phyloP scores from a whole-genome alignment of 73 alveolate genomes.

The Uronychia binucleata region DNA sequence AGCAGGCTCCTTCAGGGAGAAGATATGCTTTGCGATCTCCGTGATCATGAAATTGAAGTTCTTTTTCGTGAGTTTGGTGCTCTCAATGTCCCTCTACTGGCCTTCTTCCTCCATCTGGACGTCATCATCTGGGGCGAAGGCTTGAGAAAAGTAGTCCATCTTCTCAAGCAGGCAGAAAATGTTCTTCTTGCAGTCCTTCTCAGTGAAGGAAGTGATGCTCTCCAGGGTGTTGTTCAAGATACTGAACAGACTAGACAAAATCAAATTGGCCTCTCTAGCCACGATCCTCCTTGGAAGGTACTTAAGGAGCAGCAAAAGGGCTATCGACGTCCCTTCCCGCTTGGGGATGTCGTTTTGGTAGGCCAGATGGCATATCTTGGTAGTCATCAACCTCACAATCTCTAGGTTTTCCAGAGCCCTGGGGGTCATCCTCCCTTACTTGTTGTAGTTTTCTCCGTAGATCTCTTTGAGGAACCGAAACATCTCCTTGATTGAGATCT shows the following conservation, averaged over 20 bases:
- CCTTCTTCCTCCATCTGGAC: not conserved
- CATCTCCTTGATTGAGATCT: constrained; percentile 39
- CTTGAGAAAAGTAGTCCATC: constrained; percentile 1
- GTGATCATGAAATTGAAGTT: not conserved
- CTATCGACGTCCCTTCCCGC: constrained; percentile 38
- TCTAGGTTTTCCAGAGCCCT: constrained; percentile 23
- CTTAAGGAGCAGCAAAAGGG: constrained; percentile 31
- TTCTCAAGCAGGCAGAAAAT: constrained; percentile 13
- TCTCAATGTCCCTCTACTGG: not conserved
- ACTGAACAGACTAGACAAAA: constrained; percentile 20
- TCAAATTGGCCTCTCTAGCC: not conserved
- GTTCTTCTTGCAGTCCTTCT: constrained; percentile 33
- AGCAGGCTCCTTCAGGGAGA: not conserved
- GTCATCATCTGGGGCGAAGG: constrained; percentile 3
- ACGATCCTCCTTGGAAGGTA: constrained; percentile 29
- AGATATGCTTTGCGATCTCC: not conserved
- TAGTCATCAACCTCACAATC: constrained; percentile 18
- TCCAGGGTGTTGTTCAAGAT: constrained; percentile 29
- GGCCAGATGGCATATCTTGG: constrained; percentile 56
- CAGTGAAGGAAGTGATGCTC: constrained; percentile 8
- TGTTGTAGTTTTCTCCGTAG: constrained; percentile 25
- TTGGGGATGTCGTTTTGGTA: constrained; percentile 51
- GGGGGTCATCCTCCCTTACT: not conserved
- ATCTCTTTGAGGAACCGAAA: constrained; percentile 32
- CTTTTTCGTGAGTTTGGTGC: not conserved